Base-by-base conservation (phyloP, 2,329 filamentous ascomycete genomes). In the Aspergillus tanneri region DNA sequence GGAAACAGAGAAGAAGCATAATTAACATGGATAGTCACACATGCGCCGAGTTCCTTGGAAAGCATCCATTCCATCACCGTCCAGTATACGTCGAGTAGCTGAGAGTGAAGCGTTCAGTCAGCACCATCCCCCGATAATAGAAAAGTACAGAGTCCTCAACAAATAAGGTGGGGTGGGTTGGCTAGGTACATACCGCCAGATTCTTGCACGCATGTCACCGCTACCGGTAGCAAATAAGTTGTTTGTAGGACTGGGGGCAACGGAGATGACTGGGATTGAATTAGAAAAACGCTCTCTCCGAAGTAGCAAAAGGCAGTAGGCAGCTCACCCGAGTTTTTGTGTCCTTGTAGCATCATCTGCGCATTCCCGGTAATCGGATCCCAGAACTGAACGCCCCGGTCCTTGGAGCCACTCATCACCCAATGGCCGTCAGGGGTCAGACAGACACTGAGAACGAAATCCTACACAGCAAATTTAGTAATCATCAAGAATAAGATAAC, bases 341-440 rank as follows among this genome's bases (percentile, higher is more conserved):
- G 93, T 21, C 93, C 93, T 72, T 97, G 93, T 53, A 99, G 81
- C 93, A 97, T 97, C 68, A 99, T 86, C 73, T 97, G 92, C 1
- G 92, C 95, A 58, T 88, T 86, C 27, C 92, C 93, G 16, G 90
- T 96, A 62, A 86, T 82, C 16, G 93, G 92, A 66, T 99, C 92
- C 93, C 93, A 99, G 78, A 99, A 97, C 68, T 97, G 93, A 18
- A 99, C 93, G 40, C 93, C 92, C 43, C 93, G 84, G 66, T 99
- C 93, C 77, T 99, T 99, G 53, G 90, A 96, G 36, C 93, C 93
- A 55, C 90, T 96, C 72, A 99, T 86, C 48, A 99, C 92, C 93
- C 93, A 99, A 62, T 86, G 83, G 55, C 88, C 88, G 68, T 97
- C 91, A 12, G 93, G 93, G 0, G 93, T 97, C 53, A 97, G 82